A percentile compares a stretch with the other conserved stretches of the same genome.
Conservation (phyloP, 495 filamentous ascomycete genomes). For the Penicillium fimorum region DNA sequence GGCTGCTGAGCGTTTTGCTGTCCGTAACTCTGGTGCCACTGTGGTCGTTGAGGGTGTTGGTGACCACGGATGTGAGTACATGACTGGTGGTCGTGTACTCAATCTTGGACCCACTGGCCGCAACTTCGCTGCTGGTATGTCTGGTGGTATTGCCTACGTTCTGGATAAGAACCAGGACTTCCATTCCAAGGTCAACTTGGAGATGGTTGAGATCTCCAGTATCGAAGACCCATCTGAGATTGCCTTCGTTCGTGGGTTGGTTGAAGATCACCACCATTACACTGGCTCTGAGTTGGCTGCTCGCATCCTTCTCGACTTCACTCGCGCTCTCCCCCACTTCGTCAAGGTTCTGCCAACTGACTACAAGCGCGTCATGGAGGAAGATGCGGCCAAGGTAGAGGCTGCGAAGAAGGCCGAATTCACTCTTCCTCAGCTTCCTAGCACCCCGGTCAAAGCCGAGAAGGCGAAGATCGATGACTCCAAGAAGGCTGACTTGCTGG, state of each 20-base stretch:
- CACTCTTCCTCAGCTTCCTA: constrained; percentile 74
- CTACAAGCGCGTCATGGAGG: constrained; percentile 91
- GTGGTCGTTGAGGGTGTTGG: constrained; percentile 97
- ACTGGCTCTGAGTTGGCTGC: constrained; percentile 97
- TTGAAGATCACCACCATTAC: constrained; percentile 99
- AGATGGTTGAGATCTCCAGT: constrained; percentile 94
- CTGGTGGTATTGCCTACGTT: constrained; percentile 96
- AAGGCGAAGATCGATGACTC: constrained; percentile 59
- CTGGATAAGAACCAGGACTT: constrained; percentile 93
- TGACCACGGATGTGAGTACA: constrained; percentile 99
- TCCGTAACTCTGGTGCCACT: constrained; percentile 95
- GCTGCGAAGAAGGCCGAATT: constrained; percentile 83
- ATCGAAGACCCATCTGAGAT: constrained; percentile 91
- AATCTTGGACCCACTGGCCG: constrained; percentile 91
- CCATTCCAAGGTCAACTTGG: constrained; percentile 90
- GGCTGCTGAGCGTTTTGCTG: constrained; percentile 95
- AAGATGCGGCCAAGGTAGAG: constrained; percentile 81
- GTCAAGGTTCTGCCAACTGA: constrained; percentile 94
- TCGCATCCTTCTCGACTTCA: constrained; percentile 95
- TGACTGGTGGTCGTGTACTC: constrained; percentile 95
- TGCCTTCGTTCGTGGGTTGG: constrained; percentile 86
- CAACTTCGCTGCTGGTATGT: constrained; percentile 99
- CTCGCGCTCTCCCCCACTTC: constrained; percentile 84
- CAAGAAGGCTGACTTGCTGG: constrained; percentile 80
- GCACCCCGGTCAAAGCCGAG: constrained; percentile 50